Conservation (phyloP, 768 basidiomycete genomes). For the Lentinus tigrinus region DNA sequence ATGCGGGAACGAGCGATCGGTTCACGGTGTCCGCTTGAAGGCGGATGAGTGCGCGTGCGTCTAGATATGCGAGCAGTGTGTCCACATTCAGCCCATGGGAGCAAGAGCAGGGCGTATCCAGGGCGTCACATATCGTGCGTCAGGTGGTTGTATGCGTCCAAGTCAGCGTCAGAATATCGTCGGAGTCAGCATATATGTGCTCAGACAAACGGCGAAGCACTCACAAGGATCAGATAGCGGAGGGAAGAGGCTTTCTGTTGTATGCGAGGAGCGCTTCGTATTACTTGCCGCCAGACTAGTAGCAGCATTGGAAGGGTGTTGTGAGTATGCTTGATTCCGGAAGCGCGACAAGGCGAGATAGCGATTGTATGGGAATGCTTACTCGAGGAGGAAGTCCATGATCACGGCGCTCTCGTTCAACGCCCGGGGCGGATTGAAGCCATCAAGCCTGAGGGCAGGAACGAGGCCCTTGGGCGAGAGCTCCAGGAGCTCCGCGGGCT, state of each 20-base stretch:
- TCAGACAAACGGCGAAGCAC: slow-evolving; percentile 15
- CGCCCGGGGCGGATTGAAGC: slow-evolving; percentile 52
- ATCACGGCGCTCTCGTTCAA: slow-evolving; percentile 82
- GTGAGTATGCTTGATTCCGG: too few relatives aligned
- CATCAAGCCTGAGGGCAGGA: slow-evolving; percentile 60
- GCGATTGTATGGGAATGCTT: not conserved
- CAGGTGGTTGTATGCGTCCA: not conserved
- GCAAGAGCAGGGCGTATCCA: not conserved
- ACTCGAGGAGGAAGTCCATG: slow-evolving; percentile 80
- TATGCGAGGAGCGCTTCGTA: slow-evolving; percentile 33
- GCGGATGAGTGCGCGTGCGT: slow-evolving; percentile 64
- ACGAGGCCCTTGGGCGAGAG: slow-evolving; percentile 83
- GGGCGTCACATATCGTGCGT: not conserved
- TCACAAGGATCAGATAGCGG: slow-evolving; percentile 57
- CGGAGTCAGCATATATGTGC: not conserved
- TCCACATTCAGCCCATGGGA: not conserved
- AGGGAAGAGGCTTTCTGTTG: slow-evolving; percentile 50
- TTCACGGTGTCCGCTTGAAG: slow-evolving; percentile 70
- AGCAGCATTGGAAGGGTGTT: not conserved
- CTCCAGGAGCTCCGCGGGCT: slow-evolving; percentile 75
- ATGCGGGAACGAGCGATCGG: slow-evolving; percentile 63
- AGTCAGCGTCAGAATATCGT: not conserved
- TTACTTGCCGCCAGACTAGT: slow-evolving; percentile 49
- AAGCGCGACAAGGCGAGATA: too few relatives aligned
- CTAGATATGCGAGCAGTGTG: slow-evolving; percentile 32